Percentiles rank a stretch among this genome's conserved stretches.
phyloP scores from a whole-genome alignment of 2,329 filamentous ascomycete genomes.

The Cercospora zeae-maydis region DNA sequence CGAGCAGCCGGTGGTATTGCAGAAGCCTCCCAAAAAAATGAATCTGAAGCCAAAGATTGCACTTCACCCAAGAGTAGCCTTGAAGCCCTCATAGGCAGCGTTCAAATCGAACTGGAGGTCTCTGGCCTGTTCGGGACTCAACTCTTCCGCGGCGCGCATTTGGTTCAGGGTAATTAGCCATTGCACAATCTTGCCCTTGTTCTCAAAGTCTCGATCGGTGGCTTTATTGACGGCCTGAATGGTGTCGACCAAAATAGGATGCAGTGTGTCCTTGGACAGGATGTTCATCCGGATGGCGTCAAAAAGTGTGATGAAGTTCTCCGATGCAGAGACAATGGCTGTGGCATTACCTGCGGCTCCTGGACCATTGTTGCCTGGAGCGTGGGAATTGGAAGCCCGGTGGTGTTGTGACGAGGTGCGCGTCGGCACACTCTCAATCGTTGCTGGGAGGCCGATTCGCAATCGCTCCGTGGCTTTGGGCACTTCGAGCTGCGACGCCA shows the following conservation, averaged over 20 bases:
- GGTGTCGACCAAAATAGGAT: conserved; percentile 88
- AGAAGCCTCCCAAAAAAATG: background rate
- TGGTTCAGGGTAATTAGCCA: conserved; percentile 97
- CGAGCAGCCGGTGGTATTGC: background rate
- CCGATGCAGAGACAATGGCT: conserved; percentile 81
- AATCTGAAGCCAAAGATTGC: background rate
- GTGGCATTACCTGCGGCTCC: conserved; percentile 32
- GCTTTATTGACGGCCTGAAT: conserved; percentile 98
- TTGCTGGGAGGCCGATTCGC: conserved; percentile 87
- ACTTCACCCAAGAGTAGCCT: conserved; percentile 60
- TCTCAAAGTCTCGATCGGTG: conserved; percentile 91
- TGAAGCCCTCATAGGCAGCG: conserved; percentile 90
- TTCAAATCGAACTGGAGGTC: conserved; percentile 93
- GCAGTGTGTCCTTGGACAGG: conserved; percentile 91
- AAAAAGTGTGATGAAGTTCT: conserved; percentile 97
- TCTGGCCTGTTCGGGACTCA: conserved; percentile 80
- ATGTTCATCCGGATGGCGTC: conserved; percentile 91
- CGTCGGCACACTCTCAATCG: conserved; percentile 61
- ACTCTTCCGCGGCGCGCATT: conserved; percentile 91
- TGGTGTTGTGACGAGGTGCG: conserved; percentile 20
- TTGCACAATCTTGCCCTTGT: conserved; percentile 93
- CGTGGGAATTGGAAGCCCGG: conserved; percentile 19
- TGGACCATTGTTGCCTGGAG: conserved; percentile 18
- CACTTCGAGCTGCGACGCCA: conserved; percentile 70
- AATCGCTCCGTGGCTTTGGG: conserved; percentile 90